Evolutionary conservation across 116 monocot species (phyloP), one percentile per base, ranked within the genome.

Genomic region (Phalaenopsis hybrid): DNA sequence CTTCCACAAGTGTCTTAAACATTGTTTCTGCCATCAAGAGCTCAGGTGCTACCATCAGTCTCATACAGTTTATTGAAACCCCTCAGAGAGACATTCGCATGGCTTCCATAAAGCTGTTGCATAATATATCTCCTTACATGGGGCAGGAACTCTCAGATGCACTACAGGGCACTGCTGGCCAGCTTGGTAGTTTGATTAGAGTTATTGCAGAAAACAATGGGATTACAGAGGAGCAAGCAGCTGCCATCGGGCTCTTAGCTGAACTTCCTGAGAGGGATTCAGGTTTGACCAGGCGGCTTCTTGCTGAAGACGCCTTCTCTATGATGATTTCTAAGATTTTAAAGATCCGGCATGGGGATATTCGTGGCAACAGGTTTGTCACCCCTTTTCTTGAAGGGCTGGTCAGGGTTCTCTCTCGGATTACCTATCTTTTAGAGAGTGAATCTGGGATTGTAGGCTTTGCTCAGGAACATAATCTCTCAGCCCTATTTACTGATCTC

Each of bases 11-110:
- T 8, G 90, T 89, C 17, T 20, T 50, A 20, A 86, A 83, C 34
- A 81, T 97, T 52, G 93, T 94, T 85, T 78, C 91, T n/a, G 91
- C 92, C 45, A 89, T 97, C 61, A 94, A 82, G 83, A 94, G 93
- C 90, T 91, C 91, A 46, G 97, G 97, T 79, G 97, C 94, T 50
- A 87, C 76, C 31, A 89, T 91, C 44, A 97, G 91, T 83, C 69
- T 97, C 76, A 91, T 93, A 82, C 97, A 94, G 81, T 94, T 97
- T 76, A 87, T 94, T 61, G 94, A 92, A 84, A 89, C 90, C 78
- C 82, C 90, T 61, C 92, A 91, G 55, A 86, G 86, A 77, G 97
- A 97, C 44, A 81, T 97, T 37, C 89, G 91, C 43, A 74, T 88
- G 82, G 89, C 91, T 37, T 87, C 92, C 70, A 80, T 94, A 77